phyloP scores from a whole-genome alignment of 768 basidiomycete species.

The Leccinum longicurvipes region DNA sequence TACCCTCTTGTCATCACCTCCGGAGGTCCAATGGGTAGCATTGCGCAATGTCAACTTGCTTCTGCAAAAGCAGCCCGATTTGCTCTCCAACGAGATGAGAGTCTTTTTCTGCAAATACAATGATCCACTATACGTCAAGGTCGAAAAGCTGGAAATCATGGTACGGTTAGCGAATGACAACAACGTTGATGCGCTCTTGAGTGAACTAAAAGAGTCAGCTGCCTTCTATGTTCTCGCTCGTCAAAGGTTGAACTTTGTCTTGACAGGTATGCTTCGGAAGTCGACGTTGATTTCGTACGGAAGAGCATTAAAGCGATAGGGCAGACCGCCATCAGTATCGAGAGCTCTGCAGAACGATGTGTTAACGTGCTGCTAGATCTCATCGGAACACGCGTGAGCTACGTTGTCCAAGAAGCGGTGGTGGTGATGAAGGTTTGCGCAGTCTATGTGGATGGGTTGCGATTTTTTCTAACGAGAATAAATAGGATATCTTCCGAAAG shows the following conservation, averaged over 20 bases:
- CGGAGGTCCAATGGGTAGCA: conserved; percentile 98
- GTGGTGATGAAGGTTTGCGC: conserved; percentile 92
- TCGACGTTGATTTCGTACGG: conserved; percentile 97
- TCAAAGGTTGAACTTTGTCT: not conserved
- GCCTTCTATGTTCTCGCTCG: not conserved
- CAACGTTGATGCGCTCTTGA: conserved; percentile 92
- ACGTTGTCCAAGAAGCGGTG: conserved; percentile 97
- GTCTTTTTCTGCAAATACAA: conserved; percentile 99
- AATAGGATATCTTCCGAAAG: conserved; percentile 94
- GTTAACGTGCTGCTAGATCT: conserved; percentile 92
- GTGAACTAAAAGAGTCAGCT: conserved; percentile 91
- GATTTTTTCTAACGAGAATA: not conserved
- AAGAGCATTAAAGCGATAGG: conserved; percentile 95
- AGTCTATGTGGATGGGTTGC: not conserved
- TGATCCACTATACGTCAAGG: conserved; percentile 97
- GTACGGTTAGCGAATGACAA: conserved; percentile 84
- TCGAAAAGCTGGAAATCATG: conserved; percentile 99
- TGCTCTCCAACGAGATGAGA: conserved; percentile 93
- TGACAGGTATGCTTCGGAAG: conserved; percentile 88
- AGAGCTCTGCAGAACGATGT: conserved; percentile 88
- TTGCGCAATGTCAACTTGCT: conserved; percentile 95
- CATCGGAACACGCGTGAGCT: conserved; percentile 90
- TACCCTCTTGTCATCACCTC: conserved; percentile 92
- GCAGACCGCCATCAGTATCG: conserved; percentile 94
- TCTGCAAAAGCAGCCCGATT: conserved; percentile 87